Conservation (phyloP, 495 filamentous ascomycete genomes). For the Lasiosphaeris hirsuta region DNA sequence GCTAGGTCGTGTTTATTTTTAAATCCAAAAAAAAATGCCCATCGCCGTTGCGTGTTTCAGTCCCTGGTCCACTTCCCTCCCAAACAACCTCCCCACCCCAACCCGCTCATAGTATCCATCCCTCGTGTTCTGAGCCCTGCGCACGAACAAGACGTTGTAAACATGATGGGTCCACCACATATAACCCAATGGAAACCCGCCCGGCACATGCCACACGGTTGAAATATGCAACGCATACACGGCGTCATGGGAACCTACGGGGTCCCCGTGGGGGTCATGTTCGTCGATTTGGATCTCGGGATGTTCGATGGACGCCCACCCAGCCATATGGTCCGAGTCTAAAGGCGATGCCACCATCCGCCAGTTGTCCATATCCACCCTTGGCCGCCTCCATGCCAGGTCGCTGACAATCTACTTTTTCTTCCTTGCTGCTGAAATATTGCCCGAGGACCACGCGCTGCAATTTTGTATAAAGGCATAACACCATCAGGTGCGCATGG, state of each 20-base stretch:
- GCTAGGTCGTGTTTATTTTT: too few species aligned
- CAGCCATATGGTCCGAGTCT: conserved; percentile 9
- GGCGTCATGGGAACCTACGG: not conserved
- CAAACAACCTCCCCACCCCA: not conserved
- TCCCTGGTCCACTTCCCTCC: not conserved
- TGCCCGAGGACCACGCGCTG: conserved; percentile 12
- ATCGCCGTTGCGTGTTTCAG: too few species aligned
- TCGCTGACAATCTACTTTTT: not conserved
- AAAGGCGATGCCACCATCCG: conserved; percentile 11
- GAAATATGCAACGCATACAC: conserved; percentile 14
- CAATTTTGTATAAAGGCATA: conserved; percentile 10
- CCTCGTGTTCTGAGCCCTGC: not conserved
- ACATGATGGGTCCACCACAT: not conserved
- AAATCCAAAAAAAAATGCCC: too few species aligned
- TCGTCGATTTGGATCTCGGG: not conserved
- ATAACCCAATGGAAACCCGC: not conserved
- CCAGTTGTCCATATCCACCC: not conserved
- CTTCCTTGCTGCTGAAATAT: not conserved
- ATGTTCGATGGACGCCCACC: conserved; percentile 17
- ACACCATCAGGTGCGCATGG: not conserved
- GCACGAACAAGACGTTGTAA: not conserved
- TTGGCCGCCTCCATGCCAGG: not conserved
- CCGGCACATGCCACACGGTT: not conserved
- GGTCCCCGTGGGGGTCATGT: not conserved
- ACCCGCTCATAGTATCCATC: not conserved